A percentile compares a stretch with the other conserved stretches of the same genome.
Conservation (phyloP, 2,329 filamentous ascomycete genomes). For the Sporothrix sp. region DNA sequence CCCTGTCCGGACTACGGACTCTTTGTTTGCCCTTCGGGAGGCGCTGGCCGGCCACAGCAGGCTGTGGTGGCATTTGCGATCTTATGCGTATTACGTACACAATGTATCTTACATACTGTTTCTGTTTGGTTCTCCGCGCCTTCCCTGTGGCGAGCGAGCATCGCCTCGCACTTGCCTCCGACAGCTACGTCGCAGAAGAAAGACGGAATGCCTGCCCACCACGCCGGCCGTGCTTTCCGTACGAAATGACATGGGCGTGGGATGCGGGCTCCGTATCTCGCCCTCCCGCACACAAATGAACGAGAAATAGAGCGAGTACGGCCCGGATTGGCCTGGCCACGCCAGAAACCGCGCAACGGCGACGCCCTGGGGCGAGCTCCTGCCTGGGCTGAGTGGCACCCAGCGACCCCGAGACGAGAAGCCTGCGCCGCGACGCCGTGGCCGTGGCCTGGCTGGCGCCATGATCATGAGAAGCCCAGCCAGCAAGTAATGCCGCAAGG, state of each 20-base stretch:
- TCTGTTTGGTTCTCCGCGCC: neutral
- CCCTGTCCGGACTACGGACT: conserved; percentile 3
- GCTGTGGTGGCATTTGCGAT: neutral
- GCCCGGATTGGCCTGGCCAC: conserved; percentile 3
- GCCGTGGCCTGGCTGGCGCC: neutral
- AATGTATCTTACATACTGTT: no score
- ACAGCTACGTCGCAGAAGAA: neutral
- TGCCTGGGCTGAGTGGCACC: no score
- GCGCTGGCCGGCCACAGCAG: neutral
- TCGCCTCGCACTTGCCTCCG: neutral
- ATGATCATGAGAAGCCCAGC: neutral
- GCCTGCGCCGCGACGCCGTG: conserved; percentile 2
- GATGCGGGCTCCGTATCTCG: neutral
- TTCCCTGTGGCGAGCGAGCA: no score
- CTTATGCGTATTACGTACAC: no score
- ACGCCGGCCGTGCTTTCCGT: neutral
- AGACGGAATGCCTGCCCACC: neutral
- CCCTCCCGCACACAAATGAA: conserved; percentile 3
- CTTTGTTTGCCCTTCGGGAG: conserved; percentile 1
- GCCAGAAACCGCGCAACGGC: conserved; percentile 3
- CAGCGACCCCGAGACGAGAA: neutral
- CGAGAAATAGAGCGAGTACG: conserved; percentile 9
- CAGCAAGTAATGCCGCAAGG: conserved; percentile 7
- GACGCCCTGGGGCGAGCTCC: neutral
- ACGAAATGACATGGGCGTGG: neutral